Conservation (phyloP, 345 rosid genomes). For the Erodium maritimum region DNA sequence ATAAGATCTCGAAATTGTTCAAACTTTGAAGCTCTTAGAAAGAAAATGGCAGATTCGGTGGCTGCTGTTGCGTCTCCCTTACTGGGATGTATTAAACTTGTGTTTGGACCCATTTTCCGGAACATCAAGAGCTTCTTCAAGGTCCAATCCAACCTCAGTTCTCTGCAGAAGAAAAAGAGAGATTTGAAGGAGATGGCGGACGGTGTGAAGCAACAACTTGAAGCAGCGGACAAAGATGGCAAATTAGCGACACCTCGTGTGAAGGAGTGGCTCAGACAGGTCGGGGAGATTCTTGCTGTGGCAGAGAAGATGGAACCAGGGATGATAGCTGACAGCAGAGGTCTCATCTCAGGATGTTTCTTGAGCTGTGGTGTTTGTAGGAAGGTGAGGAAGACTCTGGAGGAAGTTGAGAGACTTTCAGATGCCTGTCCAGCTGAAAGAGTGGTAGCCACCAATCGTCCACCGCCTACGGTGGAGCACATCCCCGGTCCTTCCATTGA, state of each 20-base stretch:
- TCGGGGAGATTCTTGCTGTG: background rate
- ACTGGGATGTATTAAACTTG: too few relatives aligned
- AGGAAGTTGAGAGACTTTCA: background rate
- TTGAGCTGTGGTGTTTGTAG: conserved; percentile 2
- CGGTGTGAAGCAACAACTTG: too few relatives aligned
- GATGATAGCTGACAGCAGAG: background rate
- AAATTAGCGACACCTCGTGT: conserved; percentile 12
- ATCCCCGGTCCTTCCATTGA: background rate
- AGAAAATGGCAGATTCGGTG: too few relatives aligned
- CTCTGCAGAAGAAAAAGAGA: too few relatives aligned
- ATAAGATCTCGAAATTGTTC: too few relatives aligned
- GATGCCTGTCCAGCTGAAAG: background rate
- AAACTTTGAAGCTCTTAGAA: too few relatives aligned
- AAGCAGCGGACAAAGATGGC: too few relatives aligned
- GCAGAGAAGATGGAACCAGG: background rate
- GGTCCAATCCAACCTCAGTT: too few relatives aligned
- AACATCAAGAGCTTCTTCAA: too few relatives aligned
- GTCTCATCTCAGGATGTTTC: conserved; percentile 1
- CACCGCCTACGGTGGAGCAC: background rate
- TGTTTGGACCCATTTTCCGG: too few relatives aligned
- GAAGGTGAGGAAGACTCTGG: background rate
- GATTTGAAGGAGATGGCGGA: too few relatives aligned
- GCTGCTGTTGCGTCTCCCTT: too few relatives aligned
- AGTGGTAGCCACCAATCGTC: background rate
- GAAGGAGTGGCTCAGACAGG: conserved; percentile 8